Percentiles rank a stretch among this genome's conserved stretches.
Conservation (phyloP, 2,329 filamentous ascomycete species). For the Neodidymelliopsis sp. region DNA sequence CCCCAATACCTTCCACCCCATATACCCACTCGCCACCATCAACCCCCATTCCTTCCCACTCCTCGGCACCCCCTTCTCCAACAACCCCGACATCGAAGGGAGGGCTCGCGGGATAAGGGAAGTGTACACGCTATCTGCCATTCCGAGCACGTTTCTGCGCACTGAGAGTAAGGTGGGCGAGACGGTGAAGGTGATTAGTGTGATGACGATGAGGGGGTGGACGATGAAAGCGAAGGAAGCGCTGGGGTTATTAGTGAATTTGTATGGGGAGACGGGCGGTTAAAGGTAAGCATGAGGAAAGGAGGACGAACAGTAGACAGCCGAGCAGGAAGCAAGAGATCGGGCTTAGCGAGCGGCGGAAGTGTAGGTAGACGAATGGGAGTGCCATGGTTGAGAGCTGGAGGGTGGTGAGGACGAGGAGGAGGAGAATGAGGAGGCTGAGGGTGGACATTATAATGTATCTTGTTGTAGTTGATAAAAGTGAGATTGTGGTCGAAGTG, state of each 20-base stretch:
- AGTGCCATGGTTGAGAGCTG: slow-evolving; percentile 1
- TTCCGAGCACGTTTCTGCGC: background rate
- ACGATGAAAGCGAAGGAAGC: slow-evolving; percentile 1
- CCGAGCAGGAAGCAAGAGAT: background rate
- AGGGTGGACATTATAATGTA: background rate
- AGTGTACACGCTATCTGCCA: background rate
- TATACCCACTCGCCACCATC: background rate
- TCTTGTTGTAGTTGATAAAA: background rate
- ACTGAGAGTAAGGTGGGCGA: slow-evolving; percentile 6
- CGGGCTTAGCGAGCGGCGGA: background rate
- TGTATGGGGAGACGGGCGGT: background rate
- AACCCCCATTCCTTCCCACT: background rate
- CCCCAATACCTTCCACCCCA: slow-evolving; percentile 6
- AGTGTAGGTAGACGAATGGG: slow-evolving; percentile 3
- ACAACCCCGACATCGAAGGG: background rate
- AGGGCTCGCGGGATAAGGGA: background rate
- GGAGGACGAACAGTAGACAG: background rate
- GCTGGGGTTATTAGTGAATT: background rate
- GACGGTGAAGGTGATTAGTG: slow-evolving; percentile 11
- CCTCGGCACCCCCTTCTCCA: background rate
- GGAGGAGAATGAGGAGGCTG: background rate
- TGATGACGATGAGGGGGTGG: slow-evolving; percentile 3
- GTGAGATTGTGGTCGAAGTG: background rate
- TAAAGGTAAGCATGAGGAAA: background rate
- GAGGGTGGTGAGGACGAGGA: slow-evolving; percentile 4